Percentiles rank a stretch among this genome's conserved stretches.
Evolutionary conservation across 192 early-diverging fungal species (phyloP).

Genomic region (Gryganskiella cystojenkinii): DNA sequence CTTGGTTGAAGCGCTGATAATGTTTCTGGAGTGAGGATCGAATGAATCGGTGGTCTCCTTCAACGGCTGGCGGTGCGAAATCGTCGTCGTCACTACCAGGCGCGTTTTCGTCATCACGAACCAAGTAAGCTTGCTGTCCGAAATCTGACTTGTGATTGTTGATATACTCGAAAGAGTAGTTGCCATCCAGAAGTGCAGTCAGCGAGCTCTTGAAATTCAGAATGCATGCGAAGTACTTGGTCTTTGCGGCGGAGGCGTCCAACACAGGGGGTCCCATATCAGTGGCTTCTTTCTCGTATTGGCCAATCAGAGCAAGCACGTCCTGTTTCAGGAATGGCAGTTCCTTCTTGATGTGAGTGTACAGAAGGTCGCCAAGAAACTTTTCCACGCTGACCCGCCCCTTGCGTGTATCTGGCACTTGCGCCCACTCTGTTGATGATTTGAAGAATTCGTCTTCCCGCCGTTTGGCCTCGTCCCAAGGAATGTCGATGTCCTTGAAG

Average conservation of each 20-base stretch:
- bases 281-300: conserved; percentile 28
- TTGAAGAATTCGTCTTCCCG: conserved; percentile 33
- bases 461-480: conserved; percentile 35
- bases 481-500: conserved; percentile 34
- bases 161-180: conserved; percentile 38
- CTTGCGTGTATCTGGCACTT: conserved; percentile 25
- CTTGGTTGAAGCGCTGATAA: conserved; percentile 23
- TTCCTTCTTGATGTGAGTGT: conserved; percentile 43
- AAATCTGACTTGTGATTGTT: conserved; percentile 11
- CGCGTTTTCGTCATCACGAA: neutral
- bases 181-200: conserved; percentile 26
- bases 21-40: conserved; percentile 26
- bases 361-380: conserved; percentile 29
- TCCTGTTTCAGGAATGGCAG: conserved; percentile 30
- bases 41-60: conserved; percentile 20
- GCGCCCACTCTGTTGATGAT: conserved; percentile 21
- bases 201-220: conserved; percentile 29
- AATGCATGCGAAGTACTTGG: conserved; percentile 28
- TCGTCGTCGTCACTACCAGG: neutral
- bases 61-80: neutral
- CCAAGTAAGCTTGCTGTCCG: neutral
- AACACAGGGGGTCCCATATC: conserved; percentile 20
- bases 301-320: conserved; percentile 7
- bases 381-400: conserved; percentile 24
- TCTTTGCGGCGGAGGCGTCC: conserved; percentile 5